Evolutionary conservation across 2,329 filamentous ascomycete genomes (phyloP).

Genomic region (Monilinia fructicola): DNA sequence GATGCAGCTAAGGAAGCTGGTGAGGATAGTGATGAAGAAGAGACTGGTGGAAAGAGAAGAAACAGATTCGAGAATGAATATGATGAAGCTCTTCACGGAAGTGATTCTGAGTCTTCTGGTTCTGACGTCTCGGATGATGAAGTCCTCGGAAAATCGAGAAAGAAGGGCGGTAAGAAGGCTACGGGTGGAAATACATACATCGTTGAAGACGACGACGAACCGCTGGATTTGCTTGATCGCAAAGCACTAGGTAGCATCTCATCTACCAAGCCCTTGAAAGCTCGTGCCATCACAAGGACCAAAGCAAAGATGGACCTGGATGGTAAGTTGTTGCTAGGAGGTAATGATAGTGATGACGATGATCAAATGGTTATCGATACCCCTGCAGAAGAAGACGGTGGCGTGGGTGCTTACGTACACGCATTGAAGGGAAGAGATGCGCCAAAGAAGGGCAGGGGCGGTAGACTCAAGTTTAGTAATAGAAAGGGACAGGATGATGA

Average conservation of each 20-base stretch:
- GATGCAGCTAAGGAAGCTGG: slow-evolving; percentile 60
- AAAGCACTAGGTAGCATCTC: slow-evolving; percentile 91
- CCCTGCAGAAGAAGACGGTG: slow-evolving; percentile 49
- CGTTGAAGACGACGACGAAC: slow-evolving; percentile 90
- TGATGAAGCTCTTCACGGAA: slow-evolving; percentile 83
- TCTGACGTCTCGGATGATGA: slow-evolving; percentile 65
- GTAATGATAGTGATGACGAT: slow-evolving; percentile 50
- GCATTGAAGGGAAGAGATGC: slow-evolving; percentile 68
- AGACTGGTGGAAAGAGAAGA: slow-evolving; percentile 51
- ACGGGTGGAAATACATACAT: slow-evolving; percentile 73
- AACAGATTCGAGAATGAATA: slow-evolving; percentile 86
- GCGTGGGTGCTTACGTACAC: slow-evolving; percentile 68
- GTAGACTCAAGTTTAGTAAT: slow-evolving; percentile 71
- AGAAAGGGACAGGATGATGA: slow-evolving; percentile 57
- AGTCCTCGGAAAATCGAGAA: slow-evolving; percentile 45
- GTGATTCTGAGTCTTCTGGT: slow-evolving; percentile 55
- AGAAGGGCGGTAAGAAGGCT: slow-evolving; percentile 52
- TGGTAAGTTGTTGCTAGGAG: slow-evolving; percentile 76
- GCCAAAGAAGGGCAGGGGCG: slow-evolving; percentile 62
- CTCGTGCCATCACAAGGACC: slow-evolving; percentile 49
- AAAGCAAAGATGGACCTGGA: slow-evolving; percentile 73
- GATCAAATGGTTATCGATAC: slow-evolving; percentile 66
- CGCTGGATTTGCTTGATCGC: slow-evolving; percentile 87
- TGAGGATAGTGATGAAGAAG: slow-evolving; percentile 57
- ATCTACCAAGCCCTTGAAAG: slow-evolving; percentile 75